Base-by-base conservation (phyloP, 129 eudicot species). In the Cynara cardunculus region DNA sequence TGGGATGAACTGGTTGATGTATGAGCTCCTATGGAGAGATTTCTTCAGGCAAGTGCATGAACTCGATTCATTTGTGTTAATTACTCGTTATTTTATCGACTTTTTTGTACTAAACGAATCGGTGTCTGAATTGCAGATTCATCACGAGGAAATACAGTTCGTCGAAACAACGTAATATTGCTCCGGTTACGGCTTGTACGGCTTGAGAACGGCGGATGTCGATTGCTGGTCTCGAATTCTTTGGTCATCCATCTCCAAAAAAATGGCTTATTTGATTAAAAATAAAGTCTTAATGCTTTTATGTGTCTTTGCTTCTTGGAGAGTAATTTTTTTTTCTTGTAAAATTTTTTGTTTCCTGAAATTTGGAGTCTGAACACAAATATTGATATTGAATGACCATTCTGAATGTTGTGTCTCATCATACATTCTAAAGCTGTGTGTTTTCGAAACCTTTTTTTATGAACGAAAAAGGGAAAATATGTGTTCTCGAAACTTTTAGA, bases 11-110 rank as follows among this genome's bases (percentile, higher is more conserved):
- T 95, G 97, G 99, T 56, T 95, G 73, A 85, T 90, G 94, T 95
- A 89, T 80, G 97, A 92, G 91, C 89, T 95, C 59, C 44, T 92
- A 81, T 95, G 99, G 99, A 89, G 99, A 90, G 99, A 95, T 81
- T 95, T 95, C 84, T 95, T 95, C 89, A 95, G 99, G 97, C 88
- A 61, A 83, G 87, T 79, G 32, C 46, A 44, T 68, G 11, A 69
- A 13, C 30, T 78, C 13, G 27, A 46, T 78, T 18, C 16, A 31
- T 31, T 53, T 69, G 59, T 76, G 71, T 76, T 34, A 34, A 18
- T 71, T 78, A 67, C 26, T 39, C 67, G 7, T 53, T 18, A 53
- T 53, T 32, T 32, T 32, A 32, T 32, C 37, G 37, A 46, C 18
- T 12, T 41, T 41, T 41, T 12, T 16, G 59, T 46, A 46, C 59